A percentile compares a stretch with the other conserved stretches of the same genome.
These are phyloP conservation scores for Tylopilus balloui DNA, from an alignment of 768 basidiomycete species.

Conservation along the genomic window DNA sequence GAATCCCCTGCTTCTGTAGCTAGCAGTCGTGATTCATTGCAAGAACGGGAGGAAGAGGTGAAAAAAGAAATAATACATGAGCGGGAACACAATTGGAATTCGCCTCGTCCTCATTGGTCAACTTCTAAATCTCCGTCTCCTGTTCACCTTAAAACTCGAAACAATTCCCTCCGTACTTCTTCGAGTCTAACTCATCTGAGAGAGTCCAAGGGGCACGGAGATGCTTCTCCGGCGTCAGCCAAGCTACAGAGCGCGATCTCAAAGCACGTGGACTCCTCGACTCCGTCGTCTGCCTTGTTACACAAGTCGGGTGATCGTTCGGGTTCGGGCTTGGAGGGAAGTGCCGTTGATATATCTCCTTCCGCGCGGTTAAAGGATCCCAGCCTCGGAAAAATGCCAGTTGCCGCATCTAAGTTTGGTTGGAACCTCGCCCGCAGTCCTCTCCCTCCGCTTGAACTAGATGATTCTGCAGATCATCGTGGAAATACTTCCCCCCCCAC, in stretches of 20 bases:
- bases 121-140: conserved; percentile 20
- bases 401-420: conserved; percentile 31
- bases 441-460: conserved; percentile 40
- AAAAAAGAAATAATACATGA: conserved; percentile 40
- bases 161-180: conserved; percentile 15
- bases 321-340: background rate
- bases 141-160: conserved; percentile 3
- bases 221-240: background rate
- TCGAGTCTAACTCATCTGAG: conserved; percentile 16
- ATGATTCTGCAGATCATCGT: conserved; percentile 19
- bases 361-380: background rate
- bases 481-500: conserved; percentile 24
- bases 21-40: conserved; percentile 32
- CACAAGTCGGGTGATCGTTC: conserved; percentile 5
- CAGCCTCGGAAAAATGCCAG: conserved; percentile 19
- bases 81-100: conserved; percentile 69
- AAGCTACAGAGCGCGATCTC: conserved; percentile 1
- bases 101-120: conserved; percentile 57
- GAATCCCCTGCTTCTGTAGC: conserved; percentile 42
- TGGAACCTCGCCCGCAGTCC: conserved; percentile 39
- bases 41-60: conserved; percentile 31
- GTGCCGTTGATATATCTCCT: background rate
- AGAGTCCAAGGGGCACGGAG: conserved; percentile 9
- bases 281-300: background rate
- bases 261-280: background rate